Base-by-base conservation (phyloP, 345 rosid genomes). In the Hirschfeldia incana region DNA sequence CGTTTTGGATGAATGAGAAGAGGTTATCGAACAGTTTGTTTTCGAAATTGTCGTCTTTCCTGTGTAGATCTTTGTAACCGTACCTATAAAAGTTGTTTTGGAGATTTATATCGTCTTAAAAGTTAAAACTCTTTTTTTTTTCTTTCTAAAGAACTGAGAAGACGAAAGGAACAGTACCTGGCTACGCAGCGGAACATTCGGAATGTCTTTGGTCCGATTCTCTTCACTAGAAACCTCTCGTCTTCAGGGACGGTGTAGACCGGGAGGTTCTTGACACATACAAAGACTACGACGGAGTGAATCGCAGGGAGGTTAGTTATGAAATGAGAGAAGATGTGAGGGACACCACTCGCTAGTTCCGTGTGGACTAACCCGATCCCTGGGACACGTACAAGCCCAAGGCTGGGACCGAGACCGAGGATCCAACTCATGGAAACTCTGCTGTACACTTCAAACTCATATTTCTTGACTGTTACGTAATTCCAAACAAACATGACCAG, bases 371-470 rank as follows among this genome's bases (percentile, higher is more conserved):
- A 84, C 17, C 97, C 97, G 3, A 86, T 83, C 51, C 94, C 97
- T 0, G 97, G 94, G 64, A 92, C 97, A 55, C 94, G 87, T 10
- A 92, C 94, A 12, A 92, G 89, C 46, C 97, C 94, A 16, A 92
- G 83, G 78, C 94, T 88, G n/a, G 97, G 97, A 55, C 97, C 97
- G 9, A 91, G 90, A 32, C 97, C 92, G 1, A 92, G 88, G 62
- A 92, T 85, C 97, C 97, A 92, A 6, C 94, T 90, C 94, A 92
- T 87, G 13, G 97, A 92, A 30, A 92, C 91, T 82, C 81, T 87
- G 53, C 92, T 87, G 36, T 92, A 91, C 86, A 88, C 83, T 86
- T 92, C 93, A 61, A 92, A 88, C 88, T 92, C 92, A 8, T 92
- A 92, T 91, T 91, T 86, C 75, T 87, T 92, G 80, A 90, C 77